Conservation (phyloP, 192 early-diverging fungal species). For the Podila epicladia region DNA sequence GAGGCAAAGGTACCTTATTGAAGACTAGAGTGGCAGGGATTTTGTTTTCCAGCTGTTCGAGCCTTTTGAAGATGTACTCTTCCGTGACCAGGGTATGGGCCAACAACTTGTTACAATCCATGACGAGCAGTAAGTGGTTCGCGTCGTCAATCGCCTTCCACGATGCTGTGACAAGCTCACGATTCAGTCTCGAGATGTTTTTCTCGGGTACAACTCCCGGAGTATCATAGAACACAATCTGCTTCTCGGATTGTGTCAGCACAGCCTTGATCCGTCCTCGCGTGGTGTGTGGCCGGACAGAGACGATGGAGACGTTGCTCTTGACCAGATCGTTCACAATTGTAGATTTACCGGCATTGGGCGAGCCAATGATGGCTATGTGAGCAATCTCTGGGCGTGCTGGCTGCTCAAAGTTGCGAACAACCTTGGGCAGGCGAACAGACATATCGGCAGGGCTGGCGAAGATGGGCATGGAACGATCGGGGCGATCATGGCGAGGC, state of each 20-base stretch:
- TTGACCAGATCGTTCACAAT: conserved; percentile 71
- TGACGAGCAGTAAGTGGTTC: conserved; percentile 63
- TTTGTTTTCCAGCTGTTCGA: conserved; percentile 41
- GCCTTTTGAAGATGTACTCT: conserved; percentile 55
- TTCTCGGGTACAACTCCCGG: conserved; percentile 63
- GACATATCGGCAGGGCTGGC: conserved; percentile 43
- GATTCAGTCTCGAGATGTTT: conserved; percentile 56
- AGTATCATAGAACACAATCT: conserved; percentile 76
- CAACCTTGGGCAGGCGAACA: conserved; percentile 49
- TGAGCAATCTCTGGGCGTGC: conserved; percentile 66
- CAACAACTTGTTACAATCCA: conserved; percentile 59
- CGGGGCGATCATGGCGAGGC: neutral
- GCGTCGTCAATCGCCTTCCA: conserved; percentile 67
- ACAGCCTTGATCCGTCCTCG: conserved; percentile 70
- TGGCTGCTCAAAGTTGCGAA: conserved; percentile 64
- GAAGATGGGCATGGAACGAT: conserved; percentile 32
- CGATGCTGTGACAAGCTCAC: conserved; percentile 63
- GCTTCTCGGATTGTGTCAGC: conserved; percentile 64
- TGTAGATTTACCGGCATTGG: conserved; percentile 85
- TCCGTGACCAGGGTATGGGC: conserved; percentile 47
- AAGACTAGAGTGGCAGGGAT: conserved; percentile 63
- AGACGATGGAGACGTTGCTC: conserved; percentile 69
- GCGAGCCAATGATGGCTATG: conserved; percentile 72
- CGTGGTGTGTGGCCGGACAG: conserved; percentile 77
- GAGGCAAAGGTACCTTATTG: conserved; percentile 58